Conservation (phyloP, 2,329 filamentous ascomycete genomes). For the Microcera coccophila region DNA sequence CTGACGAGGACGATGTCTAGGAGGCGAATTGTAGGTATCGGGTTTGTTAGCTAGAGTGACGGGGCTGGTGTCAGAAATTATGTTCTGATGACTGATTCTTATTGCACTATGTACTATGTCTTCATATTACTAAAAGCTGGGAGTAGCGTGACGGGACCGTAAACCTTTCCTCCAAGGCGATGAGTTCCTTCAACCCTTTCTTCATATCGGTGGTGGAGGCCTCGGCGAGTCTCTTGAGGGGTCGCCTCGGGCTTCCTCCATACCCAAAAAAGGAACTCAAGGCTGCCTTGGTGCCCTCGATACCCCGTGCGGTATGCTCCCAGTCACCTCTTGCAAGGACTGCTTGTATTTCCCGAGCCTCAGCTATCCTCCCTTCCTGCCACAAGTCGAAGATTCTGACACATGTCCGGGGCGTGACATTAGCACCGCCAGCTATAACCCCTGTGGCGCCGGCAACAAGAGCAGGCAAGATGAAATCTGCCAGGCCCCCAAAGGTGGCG, state of each 20-base stretch:
- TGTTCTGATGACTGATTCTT: no score
- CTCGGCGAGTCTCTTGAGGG: no score
- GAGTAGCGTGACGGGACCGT: no score
- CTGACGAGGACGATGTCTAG: no score
- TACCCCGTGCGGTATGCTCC: conserved; percentile 64
- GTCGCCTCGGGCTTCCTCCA: conserved; percentile 57
- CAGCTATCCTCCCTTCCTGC: conserved; percentile 51
- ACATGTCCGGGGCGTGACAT: conserved; percentile 64
- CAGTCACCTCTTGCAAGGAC: conserved; percentile 65
- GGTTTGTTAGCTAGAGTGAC: no score
- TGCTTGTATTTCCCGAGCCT: conserved; percentile 61
- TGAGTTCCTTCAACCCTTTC: no score
- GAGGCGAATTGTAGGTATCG: no score
- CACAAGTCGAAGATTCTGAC: conserved; percentile 59
- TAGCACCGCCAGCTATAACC: conserved; percentile 67
- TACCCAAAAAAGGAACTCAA: conserved; percentile 62
- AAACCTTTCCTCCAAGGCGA: no score
- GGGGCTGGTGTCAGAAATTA: no score
- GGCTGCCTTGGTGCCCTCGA: conserved; percentile 65
- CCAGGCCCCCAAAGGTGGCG: conserved; percentile 67
- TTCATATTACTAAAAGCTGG: no score
- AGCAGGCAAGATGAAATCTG: conserved; percentile 70
- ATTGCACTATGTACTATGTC: no score
- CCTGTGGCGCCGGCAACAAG: conserved; percentile 67
- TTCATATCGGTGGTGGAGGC: no score